These are phyloP conservation scores for Babesia divergens DNA, from an alignment of 169 alveolate genomes.

Conservation along the genomic window DNA sequence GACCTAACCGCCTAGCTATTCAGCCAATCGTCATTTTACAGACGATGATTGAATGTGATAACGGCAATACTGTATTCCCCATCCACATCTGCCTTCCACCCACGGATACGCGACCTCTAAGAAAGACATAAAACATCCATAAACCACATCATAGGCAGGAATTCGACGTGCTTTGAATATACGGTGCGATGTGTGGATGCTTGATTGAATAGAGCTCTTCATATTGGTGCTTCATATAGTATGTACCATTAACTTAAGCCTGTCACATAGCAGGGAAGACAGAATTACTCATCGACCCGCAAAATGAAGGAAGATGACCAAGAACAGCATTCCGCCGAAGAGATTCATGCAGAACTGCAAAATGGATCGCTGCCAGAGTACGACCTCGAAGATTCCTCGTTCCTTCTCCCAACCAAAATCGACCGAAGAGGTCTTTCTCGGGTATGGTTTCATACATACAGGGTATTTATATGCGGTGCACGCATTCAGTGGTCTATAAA, in stretches of 20 bases:
- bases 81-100: constrained; percentile 1
- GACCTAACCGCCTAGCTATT: no score
- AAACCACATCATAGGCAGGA: no score
- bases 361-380: constrained; percentile 54
- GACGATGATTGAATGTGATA: no score
- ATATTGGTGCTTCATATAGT: background rate
- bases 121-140: background rate
- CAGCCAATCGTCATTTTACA: no score
- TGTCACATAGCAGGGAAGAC: background rate
- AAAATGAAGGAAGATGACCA: background rate
- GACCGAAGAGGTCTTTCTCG: constrained; percentile 54
- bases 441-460: constrained; percentile 3
- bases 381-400: constrained; percentile 45
- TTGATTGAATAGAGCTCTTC: no score
- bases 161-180: no score
- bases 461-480: background rate
- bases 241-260: background rate
- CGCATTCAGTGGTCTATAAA: background rate
- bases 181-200: no score
- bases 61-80: no score
- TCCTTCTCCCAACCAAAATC: constrained; percentile 47
- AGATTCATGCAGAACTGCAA: constrained; percentile 53
- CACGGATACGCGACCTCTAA: background rate
- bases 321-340: background rate
- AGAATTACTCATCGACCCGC: background rate